Evolutionary conservation across 495 filamentous ascomycete species (phyloP).

Genomic region (Daldinia bambusicola): DNA sequence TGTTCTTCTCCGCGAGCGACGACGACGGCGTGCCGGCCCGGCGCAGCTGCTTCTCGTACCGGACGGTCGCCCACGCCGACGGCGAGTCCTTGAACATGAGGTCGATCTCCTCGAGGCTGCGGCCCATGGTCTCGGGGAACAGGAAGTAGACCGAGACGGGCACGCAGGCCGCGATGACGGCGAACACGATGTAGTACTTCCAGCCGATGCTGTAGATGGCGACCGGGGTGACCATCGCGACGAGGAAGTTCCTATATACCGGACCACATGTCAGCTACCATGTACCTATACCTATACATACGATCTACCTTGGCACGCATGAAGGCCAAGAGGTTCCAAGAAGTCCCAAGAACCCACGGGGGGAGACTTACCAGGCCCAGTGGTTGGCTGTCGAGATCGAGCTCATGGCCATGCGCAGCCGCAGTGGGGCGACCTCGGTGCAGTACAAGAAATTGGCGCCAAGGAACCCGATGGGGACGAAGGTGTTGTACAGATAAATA

Average conservation of each 20-base stretch:
- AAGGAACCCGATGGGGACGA: slow-evolving; percentile 68
- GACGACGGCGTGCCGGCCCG: slow-evolving; percentile 57
- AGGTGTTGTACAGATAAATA: slow-evolving; percentile 69
- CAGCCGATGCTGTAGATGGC: slow-evolving; percentile 59
- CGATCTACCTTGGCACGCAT: neutral
- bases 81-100: slow-evolving; percentile 71
- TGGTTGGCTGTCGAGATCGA: slow-evolving; percentile 62
- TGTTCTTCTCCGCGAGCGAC: slow-evolving; percentile 60
- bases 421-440: slow-evolving; percentile 65
- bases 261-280: slow-evolving; percentile 15
- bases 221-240: slow-evolving; percentile 58
- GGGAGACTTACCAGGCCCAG: slow-evolving; percentile 57
- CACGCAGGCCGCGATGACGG: slow-evolving; percentile 59
- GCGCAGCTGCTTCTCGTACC: slow-evolving; percentile 65
- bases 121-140: slow-evolving; percentile 66
- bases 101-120: slow-evolving; percentile 72
- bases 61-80: slow-evolving; percentile 67
- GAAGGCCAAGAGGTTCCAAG: slow-evolving; percentile 1
- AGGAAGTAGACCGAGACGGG: slow-evolving; percentile 65
- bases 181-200: slow-evolving; percentile 63
- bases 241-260: slow-evolving; percentile 59
- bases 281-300: too few relatives aligned
- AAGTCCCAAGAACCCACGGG: too few relatives aligned
- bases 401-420: slow-evolving; percentile 64
- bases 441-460: slow-evolving; percentile 68